Evolutionary conservation across 1,139 yeast species (phyloP).

Genomic region (Diutina rugosa): DNA sequence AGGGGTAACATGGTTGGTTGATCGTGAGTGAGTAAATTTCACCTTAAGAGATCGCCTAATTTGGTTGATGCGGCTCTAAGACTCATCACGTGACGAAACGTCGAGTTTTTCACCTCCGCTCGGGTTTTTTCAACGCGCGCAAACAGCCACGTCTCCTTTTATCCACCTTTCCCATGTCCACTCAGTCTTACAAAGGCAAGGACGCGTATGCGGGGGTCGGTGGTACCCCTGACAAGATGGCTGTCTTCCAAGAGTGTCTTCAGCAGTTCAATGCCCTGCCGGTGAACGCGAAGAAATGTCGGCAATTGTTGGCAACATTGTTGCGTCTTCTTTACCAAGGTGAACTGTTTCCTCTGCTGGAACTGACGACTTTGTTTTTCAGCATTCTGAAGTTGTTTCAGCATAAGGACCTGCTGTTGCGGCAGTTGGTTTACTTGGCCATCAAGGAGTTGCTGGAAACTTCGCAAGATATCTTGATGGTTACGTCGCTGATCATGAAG

Average conservation of each 20-base stretch:
- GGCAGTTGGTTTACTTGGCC: conserved; percentile 90
- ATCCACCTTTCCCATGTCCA: conserved; percentile 39
- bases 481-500: conserved; percentile 94
- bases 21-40: background rate
- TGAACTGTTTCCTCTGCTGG: conserved; percentile 76
- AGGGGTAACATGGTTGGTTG: background rate
- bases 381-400: conserved; percentile 91
- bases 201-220: conserved; percentile 46
- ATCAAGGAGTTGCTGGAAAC: conserved; percentile 79
- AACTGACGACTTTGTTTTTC: conserved; percentile 87
- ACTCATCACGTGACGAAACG: background rate
- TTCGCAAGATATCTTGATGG: conserved; percentile 92
- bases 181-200: conserved; percentile 69
- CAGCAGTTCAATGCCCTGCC: conserved; percentile 91
- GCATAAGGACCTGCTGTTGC: conserved; percentile 78
- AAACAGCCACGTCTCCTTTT: background rate
- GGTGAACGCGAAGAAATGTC: conserved; percentile 77
- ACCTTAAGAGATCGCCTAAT: background rate
- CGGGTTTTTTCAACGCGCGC: background rate
- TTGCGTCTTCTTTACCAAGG: conserved; percentile 68
- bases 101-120: background rate
- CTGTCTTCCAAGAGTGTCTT: conserved; percentile 91
- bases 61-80: background rate
- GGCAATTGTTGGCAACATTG: conserved; percentile 63
- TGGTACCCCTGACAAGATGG: conserved; percentile 78